Evolutionary conservation across 208 protist species (phyloP).

Genomic region (Acanthamoeba castellanii): DNA sequence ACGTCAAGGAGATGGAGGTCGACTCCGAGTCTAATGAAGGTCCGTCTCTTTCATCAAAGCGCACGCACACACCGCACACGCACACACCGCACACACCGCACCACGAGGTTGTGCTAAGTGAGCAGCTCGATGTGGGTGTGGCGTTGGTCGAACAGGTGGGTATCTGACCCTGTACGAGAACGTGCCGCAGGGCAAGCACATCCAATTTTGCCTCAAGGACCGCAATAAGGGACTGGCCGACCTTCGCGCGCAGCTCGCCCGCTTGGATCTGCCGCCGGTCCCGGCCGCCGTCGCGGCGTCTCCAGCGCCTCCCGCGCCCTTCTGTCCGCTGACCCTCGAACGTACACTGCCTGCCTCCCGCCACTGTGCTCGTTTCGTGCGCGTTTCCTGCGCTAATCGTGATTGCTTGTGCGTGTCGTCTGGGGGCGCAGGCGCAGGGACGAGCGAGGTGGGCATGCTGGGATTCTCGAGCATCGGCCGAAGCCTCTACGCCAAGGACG

Average conservation of each 20-base stretch:
- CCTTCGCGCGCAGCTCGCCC: neutral
- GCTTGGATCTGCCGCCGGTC: neutral
- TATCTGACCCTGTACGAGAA: conserved; percentile 26
- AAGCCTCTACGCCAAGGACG: conserved; percentile 45
- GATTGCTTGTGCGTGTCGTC: neutral
- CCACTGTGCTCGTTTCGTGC: neutral
- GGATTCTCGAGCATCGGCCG: conserved; percentile 34
- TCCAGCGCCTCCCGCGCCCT: neutral
- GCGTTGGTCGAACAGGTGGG: neutral
- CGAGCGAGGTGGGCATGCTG: conserved; percentile 30
- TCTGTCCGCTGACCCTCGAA: conserved; percentile 3
- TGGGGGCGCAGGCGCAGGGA: neutral
- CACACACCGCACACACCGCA: neutral
- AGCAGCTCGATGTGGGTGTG: too few relatives aligned
- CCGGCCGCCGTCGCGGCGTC: neutral
- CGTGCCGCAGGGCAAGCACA: neutral
- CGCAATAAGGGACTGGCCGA: conserved; percentile 30
- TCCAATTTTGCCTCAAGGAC: conserved; percentile 31
- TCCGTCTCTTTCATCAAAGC: neutral
- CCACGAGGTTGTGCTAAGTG: neutral
- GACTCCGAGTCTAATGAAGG: neutral
- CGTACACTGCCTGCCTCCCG: neutral
- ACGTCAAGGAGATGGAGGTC: conserved; percentile 41
- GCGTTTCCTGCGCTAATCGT: neutral
- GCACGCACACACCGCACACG: neutral